Evolutionary conservation across 495 filamentous ascomycete species (phyloP).

Genomic region (Penicillium goetzii): DNA sequence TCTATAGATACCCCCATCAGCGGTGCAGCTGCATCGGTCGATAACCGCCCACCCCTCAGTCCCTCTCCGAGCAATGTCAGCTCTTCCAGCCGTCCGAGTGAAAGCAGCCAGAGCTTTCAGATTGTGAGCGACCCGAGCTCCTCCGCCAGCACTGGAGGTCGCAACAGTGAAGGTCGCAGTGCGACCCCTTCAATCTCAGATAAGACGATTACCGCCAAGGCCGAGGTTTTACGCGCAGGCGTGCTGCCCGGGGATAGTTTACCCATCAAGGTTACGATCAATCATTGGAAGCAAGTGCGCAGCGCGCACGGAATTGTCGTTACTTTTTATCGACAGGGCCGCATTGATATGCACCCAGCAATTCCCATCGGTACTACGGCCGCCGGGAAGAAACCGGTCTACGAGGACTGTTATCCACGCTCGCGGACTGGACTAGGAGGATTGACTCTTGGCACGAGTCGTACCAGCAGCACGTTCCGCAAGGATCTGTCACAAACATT

Average conservation of each 20-base stretch:
- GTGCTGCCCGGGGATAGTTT: conserved; percentile 85
- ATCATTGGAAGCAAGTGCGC: conserved; percentile 83
- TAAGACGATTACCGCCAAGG: conserved; percentile 84
- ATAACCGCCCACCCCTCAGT: conserved; percentile 50
- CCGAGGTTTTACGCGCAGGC: conserved; percentile 80
- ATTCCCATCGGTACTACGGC: conserved; percentile 62
- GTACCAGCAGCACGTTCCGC: conserved; percentile 84
- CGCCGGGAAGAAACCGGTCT: conserved; percentile 66
- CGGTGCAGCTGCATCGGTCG: conserved; percentile 31
- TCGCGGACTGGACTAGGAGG: conserved; percentile 74
- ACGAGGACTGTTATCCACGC: conserved; percentile 83
- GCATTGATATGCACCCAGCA: conserved; percentile 84
- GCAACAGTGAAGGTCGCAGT: conserved; percentile 49
- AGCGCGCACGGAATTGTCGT: conserved; percentile 91
- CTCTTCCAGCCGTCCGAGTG: conserved; percentile 62
- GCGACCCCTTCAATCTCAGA: conserved; percentile 46
- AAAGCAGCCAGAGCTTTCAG: conserved; percentile 59
- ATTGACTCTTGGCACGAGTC: conserved; percentile 77
- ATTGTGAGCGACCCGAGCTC: conserved; percentile 45
- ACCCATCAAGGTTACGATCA: conserved; percentile 76
- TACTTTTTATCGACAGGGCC: conserved; percentile 88
- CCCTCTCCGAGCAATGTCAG: conserved; percentile 67
- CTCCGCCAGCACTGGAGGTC: conserved; percentile 41
- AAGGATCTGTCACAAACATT: conserved; percentile 91
- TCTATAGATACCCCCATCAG: conserved; percentile 41